Conservation (phyloP, 352 stramenopile genomes). For the Pythium apleroticum region DNA sequence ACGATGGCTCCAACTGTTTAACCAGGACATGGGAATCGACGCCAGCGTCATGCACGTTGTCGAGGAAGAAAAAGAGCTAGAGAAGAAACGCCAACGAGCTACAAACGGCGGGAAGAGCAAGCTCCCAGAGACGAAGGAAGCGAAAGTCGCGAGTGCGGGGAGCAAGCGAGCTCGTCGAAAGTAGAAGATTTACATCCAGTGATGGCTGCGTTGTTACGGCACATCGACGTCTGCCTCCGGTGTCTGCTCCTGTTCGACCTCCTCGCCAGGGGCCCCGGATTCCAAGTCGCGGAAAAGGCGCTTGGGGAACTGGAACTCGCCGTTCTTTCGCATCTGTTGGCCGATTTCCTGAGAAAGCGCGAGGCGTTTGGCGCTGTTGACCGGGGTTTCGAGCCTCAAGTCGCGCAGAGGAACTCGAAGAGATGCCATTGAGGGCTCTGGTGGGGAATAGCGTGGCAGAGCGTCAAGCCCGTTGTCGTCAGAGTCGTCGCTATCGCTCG, state of each 20-base stretch:
- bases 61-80: slow-evolving; percentile 50
- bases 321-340: slow-evolving; percentile 27
- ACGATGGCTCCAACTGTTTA: slow-evolving; percentile 76
- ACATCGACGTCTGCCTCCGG: slow-evolving; percentile 11
- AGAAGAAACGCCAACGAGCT: slow-evolving; percentile 27
- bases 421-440: neutral
- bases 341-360: slow-evolving; percentile 34
- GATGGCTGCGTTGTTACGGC: slow-evolving; percentile 3
- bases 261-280: neutral
- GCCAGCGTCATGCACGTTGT: slow-evolving; percentile 73
- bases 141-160: neutral
- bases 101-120: slow-evolving; percentile 1
- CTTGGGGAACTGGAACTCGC: slow-evolving; percentile 40
- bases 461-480: slow-evolving; percentile 26
- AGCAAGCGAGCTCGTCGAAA: neutral
- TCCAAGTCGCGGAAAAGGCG: slow-evolving; percentile 27
- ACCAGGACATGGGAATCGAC: slow-evolving; percentile 50
- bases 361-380: slow-evolving; percentile 16
- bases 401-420: neutral
- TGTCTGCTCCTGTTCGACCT: slow-evolving; percentile 4
- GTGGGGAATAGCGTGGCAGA: slow-evolving; percentile 10
- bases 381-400: neutral
- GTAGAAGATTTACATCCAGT: neutral
- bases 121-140: neutral
- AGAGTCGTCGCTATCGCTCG: slow-evolving; percentile 28